Percentiles rank a stretch among this genome's conserved stretches.
Evolutionary conservation across 2,329 filamentous ascomycete species (phyloP).

Genomic region (Ceratocystiopsis brevicomis): DNA sequence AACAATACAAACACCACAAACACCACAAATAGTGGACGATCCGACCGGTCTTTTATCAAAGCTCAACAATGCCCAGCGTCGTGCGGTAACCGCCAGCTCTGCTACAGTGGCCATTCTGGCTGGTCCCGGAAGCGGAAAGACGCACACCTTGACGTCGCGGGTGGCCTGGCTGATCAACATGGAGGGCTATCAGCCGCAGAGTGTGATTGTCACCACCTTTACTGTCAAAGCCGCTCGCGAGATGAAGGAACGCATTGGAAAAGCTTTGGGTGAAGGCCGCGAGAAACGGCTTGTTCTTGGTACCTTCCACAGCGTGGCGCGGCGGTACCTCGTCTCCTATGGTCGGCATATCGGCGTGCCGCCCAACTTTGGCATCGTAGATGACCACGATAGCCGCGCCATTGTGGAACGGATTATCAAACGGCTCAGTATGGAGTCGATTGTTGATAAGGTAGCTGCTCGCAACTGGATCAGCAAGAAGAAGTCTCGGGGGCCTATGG

Average conservation of each 20-base stretch:
- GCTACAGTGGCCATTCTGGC: constrained; percentile 46
- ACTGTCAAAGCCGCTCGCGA: constrained; percentile 87
- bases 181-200: constrained; percentile 54
- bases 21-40: not conserved
- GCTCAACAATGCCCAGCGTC: constrained; percentile 35
- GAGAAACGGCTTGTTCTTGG: constrained; percentile 68
- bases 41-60: constrained; percentile 9
- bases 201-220: constrained; percentile 90
- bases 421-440: constrained; percentile 34
- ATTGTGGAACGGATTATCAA: constrained; percentile 74
- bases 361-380: constrained; percentile 78
- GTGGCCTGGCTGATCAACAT: constrained; percentile 73
- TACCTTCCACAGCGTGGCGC: constrained; percentile 86
- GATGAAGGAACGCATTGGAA: constrained; percentile 77
- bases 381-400: constrained; percentile 58
- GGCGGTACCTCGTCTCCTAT: constrained; percentile 68
- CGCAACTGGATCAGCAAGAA: constrained; percentile 56
- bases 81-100: constrained; percentile 33
- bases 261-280: constrained; percentile 56
- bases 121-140: constrained; percentile 64
- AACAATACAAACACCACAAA: not conserved
- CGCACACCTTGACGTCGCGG: constrained; percentile 81
- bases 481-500: constrained; percentile 35
- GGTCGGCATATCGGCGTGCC: constrained; percentile 67
- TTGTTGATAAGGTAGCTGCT: constrained; percentile 44